These are phyloP conservation scores for Tulasnella calospora DNA, from an alignment of 768 basidiomycete genomes.

Conservation along the genomic window DNA sequence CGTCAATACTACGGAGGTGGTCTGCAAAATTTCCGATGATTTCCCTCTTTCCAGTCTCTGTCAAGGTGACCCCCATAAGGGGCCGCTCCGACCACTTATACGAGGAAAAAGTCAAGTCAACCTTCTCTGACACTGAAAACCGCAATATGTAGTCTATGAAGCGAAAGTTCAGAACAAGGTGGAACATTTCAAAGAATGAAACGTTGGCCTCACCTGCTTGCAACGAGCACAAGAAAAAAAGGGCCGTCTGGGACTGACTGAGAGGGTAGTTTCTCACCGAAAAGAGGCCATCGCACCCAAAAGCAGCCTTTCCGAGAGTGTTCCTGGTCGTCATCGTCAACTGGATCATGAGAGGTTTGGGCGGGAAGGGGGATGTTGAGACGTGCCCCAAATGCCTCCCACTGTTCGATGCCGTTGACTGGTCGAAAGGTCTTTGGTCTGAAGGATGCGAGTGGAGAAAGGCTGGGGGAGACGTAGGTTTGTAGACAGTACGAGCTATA, in stretches of 20 bases:
- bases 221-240: not conserved
- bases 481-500: not conserved
- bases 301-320: not conserved
- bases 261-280: not conserved
- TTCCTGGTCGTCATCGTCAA: not conserved
- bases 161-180: not conserved
- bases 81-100: not conserved
- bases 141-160: not conserved
- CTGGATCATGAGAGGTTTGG: not conserved
- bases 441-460: not conserved
- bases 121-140: not conserved
- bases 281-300: not conserved
- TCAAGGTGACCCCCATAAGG: not conserved
- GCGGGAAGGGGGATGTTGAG: not conserved
- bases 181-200: not conserved
- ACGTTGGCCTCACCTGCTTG: not conserved
- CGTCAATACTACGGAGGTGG: not conserved
- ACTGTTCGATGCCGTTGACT: not conserved
- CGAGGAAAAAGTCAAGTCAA: not conserved
- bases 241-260: not conserved
- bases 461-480: not conserved
- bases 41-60: not conserved
- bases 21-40: not conserved
- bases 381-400: not conserved
- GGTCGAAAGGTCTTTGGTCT: not conserved